These are phyloP conservation scores for Camellia lanceoleosa DNA, from an alignment of 148 eudicot species.

Conservation along the genomic window DNA sequence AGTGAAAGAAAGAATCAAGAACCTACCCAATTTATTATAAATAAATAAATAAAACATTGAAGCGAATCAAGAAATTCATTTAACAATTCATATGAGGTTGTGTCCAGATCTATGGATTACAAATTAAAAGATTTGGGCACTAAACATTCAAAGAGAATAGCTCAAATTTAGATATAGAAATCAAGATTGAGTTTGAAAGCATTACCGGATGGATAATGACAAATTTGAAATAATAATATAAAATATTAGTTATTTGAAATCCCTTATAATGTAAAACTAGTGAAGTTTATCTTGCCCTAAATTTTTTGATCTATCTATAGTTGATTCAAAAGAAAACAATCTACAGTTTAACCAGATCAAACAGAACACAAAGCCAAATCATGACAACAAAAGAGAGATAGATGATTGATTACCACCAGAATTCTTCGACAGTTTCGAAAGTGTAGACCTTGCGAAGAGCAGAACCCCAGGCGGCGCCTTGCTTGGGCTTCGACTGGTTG, in stretches of 20 bases:
- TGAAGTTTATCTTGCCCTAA: no score
- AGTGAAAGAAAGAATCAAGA: not conserved
- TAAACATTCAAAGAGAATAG: no score
- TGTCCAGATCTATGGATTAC: no score
- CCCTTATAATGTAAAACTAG: not conserved
- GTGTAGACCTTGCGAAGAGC: conserved; percentile 69
- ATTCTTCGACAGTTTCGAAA: conserved; percentile 88
- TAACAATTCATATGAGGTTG: no score
- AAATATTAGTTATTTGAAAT: not conserved
- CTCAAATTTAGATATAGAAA: no score
- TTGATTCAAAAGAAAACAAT: not conserved
- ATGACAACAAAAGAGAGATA: not conserved
- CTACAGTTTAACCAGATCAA: not conserved
- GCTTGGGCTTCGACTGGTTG: conserved; percentile 77
- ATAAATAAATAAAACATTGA: not conserved
- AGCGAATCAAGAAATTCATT: not conserved
- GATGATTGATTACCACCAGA: conserved; percentile 67
- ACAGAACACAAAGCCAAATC: not conserved
- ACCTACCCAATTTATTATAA: not conserved
- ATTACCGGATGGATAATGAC: no score
- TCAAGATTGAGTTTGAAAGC: no score
- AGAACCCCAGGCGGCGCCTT: conserved; percentile 90
- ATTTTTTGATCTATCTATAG: no score
- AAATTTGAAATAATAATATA: no score
- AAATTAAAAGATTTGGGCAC: no score